phyloP scores from a whole-genome alignment of 2,329 filamentous ascomycete species.

The Fusarium compactum region DNA sequence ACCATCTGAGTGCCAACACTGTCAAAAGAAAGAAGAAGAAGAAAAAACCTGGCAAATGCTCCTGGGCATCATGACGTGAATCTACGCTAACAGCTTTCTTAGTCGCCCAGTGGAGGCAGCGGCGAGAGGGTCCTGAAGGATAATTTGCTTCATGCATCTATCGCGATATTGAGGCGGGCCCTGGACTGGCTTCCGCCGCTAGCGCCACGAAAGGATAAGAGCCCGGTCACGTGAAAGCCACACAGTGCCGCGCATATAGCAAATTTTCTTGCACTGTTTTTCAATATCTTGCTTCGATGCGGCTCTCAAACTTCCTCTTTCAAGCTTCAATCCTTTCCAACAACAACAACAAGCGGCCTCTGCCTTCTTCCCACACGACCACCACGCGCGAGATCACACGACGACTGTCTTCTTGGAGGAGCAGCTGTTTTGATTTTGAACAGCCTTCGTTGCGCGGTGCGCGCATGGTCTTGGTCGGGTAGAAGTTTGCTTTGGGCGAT shows the following conservation, averaged over 20 bases:
- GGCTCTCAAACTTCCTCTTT: slow-evolving; percentile 34
- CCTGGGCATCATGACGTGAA: slow-evolving; percentile 15
- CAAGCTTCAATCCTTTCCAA: slow-evolving; percentile 33
- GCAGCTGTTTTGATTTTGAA: slow-evolving; percentile 37
- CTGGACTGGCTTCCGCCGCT: slow-evolving; percentile 37
- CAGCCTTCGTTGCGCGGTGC: slow-evolving; percentile 6
- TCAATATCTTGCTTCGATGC: slow-evolving; percentile 49
- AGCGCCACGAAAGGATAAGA: slow-evolving; percentile 20
- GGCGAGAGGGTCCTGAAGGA: not conserved
- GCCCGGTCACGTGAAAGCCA: slow-evolving; percentile 35
- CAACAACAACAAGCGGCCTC: slow-evolving; percentile 28
- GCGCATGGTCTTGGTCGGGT: slow-evolving; percentile 3
- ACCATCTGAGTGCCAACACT: not conserved
- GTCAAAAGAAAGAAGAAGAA: not conserved
- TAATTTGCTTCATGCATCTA: slow-evolving; percentile 47
- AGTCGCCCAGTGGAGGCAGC: slow-evolving; percentile 9
- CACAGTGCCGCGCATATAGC: slow-evolving; percentile 47
- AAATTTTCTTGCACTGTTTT: slow-evolving; percentile 51
- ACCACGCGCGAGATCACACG: slow-evolving; percentile 15
- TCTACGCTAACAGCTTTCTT: slow-evolving; percentile 11
- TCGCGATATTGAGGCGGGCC: slow-evolving; percentile 35
- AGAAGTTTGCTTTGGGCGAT: slow-evolving; percentile 4
- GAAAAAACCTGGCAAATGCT: not conserved
- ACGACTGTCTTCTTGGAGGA: slow-evolving; percentile 21
- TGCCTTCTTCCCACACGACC: slow-evolving; percentile 17